These are phyloP conservation scores for Catunica adiposa DNA, from an alignment of 2,329 filamentous ascomycete species.

Conservation along the genomic window DNA sequence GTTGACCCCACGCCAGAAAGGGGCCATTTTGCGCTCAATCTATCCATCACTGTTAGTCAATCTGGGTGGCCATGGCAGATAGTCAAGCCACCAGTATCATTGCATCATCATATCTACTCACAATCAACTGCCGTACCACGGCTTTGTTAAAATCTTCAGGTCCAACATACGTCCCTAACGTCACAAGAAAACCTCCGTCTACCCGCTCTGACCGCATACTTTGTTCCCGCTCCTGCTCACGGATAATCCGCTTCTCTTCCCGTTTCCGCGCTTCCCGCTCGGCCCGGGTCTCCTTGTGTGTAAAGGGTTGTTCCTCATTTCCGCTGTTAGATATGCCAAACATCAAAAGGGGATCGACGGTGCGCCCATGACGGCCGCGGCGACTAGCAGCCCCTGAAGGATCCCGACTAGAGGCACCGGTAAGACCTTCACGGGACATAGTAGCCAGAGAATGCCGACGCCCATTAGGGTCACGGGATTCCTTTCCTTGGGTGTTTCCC, in stretches of 20 bases:
- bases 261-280: slow-evolving; percentile 75
- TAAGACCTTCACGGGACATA: slow-evolving; percentile 14
- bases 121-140: slow-evolving; percentile 78
- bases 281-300: slow-evolving; percentile 72
- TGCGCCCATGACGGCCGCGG: not conserved
- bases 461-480: slow-evolving; percentile 20
- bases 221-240: slow-evolving; percentile 71
- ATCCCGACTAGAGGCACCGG: slow-evolving; percentile 24
- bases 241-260: slow-evolving; percentile 60
- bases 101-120: slow-evolving; percentile 30
- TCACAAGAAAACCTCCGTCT: slow-evolving; percentile 88
- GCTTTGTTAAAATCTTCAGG: slow-evolving; percentile 85
- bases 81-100: not conserved
- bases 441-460: slow-evolving; percentile 3
- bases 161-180: slow-evolving; percentile 82
- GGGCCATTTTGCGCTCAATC: slow-evolving; percentile 84
- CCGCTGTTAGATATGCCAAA: not conserved
- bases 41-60: slow-evolving; percentile 23
- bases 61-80: not conserved
- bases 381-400: slow-evolving; percentile 18
- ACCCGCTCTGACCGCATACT: slow-evolving; percentile 86
- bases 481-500: slow-evolving; percentile 27
- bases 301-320: slow-evolving; percentile 25
- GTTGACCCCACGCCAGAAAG: slow-evolving; percentile 87
- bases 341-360: slow-evolving; percentile 7